Percentiles rank a stretch among this genome's conserved stretches.
phyloP scores from a whole-genome alignment of 139 green algal species.

The Asterochloris erici region DNA sequence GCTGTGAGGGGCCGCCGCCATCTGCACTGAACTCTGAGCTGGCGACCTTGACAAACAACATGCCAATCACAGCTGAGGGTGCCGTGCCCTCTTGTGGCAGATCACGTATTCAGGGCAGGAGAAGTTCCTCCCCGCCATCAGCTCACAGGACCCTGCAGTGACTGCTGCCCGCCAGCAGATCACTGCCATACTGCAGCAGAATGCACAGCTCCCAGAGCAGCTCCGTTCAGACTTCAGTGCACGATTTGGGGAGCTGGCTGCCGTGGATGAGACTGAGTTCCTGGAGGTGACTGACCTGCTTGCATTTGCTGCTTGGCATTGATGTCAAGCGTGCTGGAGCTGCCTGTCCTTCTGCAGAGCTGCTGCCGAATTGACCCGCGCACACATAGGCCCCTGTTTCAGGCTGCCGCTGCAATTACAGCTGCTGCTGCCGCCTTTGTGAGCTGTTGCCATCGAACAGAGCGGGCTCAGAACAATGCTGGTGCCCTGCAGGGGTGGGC shows the following conservation, averaged over 20 bases:
- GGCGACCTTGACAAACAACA: no score
- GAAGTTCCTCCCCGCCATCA: constrained; percentile 35
- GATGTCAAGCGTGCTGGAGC: background rate
- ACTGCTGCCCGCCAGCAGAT: constrained; percentile 26
- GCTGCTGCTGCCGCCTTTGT: background rate
- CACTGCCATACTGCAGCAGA: constrained; percentile 30
- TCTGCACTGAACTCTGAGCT: no score
- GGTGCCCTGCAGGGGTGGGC: constrained; percentile 33
- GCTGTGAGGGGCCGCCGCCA: no score
- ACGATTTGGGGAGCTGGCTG: constrained; percentile 26
- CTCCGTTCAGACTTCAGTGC: constrained; percentile 36
- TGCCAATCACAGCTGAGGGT: no score
- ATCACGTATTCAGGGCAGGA: constrained; percentile 39
- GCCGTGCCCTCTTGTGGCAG: constrained; percentile 13
- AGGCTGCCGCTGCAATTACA: background rate
- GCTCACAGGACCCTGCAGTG: constrained; percentile 41
- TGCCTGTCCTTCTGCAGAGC: background rate
- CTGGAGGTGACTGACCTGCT: constrained; percentile 14
- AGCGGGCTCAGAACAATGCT: no score
- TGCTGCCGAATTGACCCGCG: no score
- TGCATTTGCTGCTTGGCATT: background rate
- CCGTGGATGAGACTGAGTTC: constrained; percentile 19
- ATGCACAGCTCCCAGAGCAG: constrained; percentile 43
- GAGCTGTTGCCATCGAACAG: no score
- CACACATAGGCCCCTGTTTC: no score